Conservation (phyloP, 2,329 filamentous ascomycete genomes). For the Zymoseptoria pseudotritici region DNA sequence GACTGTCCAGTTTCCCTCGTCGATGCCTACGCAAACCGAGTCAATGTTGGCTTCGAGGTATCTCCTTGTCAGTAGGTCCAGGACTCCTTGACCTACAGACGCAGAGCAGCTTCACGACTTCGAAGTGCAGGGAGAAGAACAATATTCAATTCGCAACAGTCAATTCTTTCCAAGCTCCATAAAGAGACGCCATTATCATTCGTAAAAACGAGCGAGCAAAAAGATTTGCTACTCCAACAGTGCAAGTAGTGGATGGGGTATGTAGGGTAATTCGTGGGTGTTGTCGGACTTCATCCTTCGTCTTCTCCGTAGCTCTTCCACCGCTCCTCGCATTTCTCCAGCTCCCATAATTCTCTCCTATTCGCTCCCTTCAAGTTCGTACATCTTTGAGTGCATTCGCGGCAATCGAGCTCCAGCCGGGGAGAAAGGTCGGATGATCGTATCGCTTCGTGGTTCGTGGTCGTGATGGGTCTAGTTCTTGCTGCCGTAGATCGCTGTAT, state of each 20-base stretch:
- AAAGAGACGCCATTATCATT: conserved; percentile 16
- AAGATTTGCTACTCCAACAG: conserved; percentile 1
- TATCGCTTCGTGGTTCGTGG: conserved; percentile 2
- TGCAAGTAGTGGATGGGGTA: conserved; percentile 5
- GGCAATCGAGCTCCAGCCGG: not conserved
- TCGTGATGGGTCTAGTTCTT: conserved; percentile 9
- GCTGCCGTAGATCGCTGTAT: conserved; percentile 18
- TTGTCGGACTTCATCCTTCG: not conserved
- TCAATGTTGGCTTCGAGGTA: too few species aligned
- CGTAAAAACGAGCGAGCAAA: conserved; percentile 13
- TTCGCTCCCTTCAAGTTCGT: conserved; percentile 8
- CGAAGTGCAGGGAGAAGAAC: not conserved
- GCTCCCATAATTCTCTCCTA: conserved; percentile 2
- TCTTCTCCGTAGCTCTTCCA: not conserved
- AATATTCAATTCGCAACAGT: not conserved
- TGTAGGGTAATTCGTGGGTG: not conserved
- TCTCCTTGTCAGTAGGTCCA: too few species aligned
- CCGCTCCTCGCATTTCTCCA: not conserved
- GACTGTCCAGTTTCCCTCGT: not conserved
- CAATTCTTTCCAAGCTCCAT: conserved; percentile 12
- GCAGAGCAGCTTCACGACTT: not conserved
- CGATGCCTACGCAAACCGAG: not conserved
- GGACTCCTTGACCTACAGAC: not conserved
- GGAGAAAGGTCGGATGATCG: conserved; percentile 1
- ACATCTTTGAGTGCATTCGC: conserved; percentile 1